Evolutionary conservation across 228 moss, liverwort and hornwort species (phyloP).

Genomic region (Sphagnum fallax): DNA sequence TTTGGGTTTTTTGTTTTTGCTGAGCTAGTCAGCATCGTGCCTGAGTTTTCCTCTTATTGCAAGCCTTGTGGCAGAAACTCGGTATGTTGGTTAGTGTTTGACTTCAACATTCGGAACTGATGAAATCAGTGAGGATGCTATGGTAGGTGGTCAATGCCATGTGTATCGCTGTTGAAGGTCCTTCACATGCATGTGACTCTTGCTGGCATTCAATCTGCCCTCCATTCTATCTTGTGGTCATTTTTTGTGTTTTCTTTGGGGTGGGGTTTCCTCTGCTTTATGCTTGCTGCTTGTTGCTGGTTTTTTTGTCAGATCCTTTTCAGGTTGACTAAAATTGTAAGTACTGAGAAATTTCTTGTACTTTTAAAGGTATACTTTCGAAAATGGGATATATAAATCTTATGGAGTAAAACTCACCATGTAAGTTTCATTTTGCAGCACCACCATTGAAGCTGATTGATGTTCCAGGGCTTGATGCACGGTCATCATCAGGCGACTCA

Average conservation of each 20-base stretch:
- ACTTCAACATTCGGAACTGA: neutral
- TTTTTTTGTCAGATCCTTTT: neutral
- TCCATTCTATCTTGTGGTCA: neutral
- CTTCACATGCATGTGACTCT: too few species aligned
- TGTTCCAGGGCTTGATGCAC: constrained; percentile 79
- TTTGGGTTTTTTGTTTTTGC: too few species aligned
- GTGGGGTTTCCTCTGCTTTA: neutral
- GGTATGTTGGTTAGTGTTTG: too few species aligned
- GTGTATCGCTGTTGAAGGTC: too few species aligned
- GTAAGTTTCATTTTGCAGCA: constrained; percentile 30
- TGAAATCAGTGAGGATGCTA: neutral
- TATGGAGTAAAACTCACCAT: neutral
- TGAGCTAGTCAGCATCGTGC: too few species aligned
- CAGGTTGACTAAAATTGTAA: neutral
- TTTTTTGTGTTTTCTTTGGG: neutral
- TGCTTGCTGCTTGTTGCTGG: neutral
- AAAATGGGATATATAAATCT: too few species aligned
- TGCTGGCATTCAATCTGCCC: neutral
- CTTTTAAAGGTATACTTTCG: neutral
- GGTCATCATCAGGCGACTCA: constrained; percentile 72
- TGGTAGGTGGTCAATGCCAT: neutral
- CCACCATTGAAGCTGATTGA: constrained; percentile 89
- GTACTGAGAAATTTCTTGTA: neutral
- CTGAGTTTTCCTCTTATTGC: too few species aligned
- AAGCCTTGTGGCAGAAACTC: too few species aligned